Evolutionary conservation across 352 stramenopile species (phyloP).

Genomic region (Globisporangium apiculatum): DNA sequence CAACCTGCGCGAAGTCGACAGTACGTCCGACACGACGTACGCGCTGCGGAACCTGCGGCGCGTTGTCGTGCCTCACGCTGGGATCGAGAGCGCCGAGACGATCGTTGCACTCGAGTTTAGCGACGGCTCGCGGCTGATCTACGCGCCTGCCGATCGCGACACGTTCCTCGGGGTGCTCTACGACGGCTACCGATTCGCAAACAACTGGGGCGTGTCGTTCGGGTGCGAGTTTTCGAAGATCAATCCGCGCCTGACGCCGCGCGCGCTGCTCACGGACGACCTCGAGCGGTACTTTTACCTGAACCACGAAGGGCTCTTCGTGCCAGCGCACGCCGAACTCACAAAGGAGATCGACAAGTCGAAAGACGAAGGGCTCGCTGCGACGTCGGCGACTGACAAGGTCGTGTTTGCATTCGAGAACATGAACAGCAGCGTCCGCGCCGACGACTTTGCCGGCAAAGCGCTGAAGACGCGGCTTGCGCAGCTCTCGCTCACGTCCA

Average conservation of each 20-base stretch:
- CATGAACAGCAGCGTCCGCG: slow-evolving; percentile 64
- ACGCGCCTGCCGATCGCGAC: slow-evolving; percentile 45
- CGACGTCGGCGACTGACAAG: slow-evolving; percentile 43
- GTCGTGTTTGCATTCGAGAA: slow-evolving; percentile 67
- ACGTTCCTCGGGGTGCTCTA: slow-evolving; percentile 61
- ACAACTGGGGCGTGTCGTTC: slow-evolving; percentile 60
- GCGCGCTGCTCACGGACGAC: slow-evolving; percentile 39
- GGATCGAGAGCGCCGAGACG: slow-evolving; percentile 22
- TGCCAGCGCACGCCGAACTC: slow-evolving; percentile 37
- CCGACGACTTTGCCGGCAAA: slow-evolving; percentile 48
- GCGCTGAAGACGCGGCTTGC: slow-evolving; percentile 34
- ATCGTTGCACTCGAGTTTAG: slow-evolving; percentile 62
- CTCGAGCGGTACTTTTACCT: slow-evolving; percentile 45
- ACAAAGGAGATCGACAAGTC: slow-evolving; percentile 62
- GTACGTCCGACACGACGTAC: slow-evolving; percentile 46
- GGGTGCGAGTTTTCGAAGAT: slow-evolving; percentile 58
- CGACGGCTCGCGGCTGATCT: slow-evolving; percentile 52
- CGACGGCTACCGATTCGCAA: slow-evolving; percentile 54
- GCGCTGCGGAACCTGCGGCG: slow-evolving; percentile 45
- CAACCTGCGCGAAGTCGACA: slow-evolving; percentile 37
- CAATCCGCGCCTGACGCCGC: slow-evolving; percentile 51
- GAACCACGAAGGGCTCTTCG: slow-evolving; percentile 60
- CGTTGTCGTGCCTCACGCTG: slow-evolving; percentile 31
- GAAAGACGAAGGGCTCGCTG: slow-evolving; percentile 27
- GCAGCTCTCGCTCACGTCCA: slow-evolving; percentile 44